Conservation (phyloP, 2,329 filamentous ascomycete genomes). For the Stachybotrys chlorohalonatus region DNA sequence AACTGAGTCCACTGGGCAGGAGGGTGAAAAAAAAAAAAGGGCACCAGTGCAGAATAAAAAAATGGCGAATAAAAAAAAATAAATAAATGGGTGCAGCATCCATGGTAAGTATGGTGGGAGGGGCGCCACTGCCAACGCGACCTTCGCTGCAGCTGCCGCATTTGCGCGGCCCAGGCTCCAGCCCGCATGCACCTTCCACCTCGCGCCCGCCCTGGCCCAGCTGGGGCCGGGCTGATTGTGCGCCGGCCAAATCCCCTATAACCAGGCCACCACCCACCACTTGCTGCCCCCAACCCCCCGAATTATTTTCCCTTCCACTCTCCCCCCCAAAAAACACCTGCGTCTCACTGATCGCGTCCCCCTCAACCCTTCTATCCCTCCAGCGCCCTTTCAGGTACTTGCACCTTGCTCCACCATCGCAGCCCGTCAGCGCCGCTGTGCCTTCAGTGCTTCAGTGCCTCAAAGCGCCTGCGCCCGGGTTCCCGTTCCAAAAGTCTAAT, state of each 20-base stretch:
- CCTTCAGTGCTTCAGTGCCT: neutral
- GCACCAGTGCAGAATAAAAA: conserved; percentile 1
- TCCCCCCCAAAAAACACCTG: conserved; percentile 18
- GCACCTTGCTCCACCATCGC: neutral
- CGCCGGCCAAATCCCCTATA: conserved; percentile 16
- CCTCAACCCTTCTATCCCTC: neutral
- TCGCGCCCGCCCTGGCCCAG: neutral
- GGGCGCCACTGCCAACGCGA: neutral
- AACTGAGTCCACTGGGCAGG: conserved; percentile 2
- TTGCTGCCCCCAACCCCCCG: conserved; percentile 15
- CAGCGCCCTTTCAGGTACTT: neutral
- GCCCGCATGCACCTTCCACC: neutral
- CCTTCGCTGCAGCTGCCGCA: neutral
- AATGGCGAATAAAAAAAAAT: neutral
- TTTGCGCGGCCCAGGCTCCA: neutral
- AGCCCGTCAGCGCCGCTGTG: neutral
- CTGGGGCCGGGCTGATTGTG: conserved; percentile 19
- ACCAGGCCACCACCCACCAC: conserved; percentile 23
- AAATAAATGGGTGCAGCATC: conserved; percentile 1
- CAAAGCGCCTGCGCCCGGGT: neutral
- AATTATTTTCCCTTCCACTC: conserved; percentile 18
- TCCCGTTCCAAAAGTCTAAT: neutral
- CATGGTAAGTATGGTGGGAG: neutral
- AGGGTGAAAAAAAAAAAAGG: conserved; percentile 2
- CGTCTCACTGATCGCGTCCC: neutral